Base-by-base conservation (phyloP, 441 rosid genomes). In the Raphanus hybrid region DNA sequence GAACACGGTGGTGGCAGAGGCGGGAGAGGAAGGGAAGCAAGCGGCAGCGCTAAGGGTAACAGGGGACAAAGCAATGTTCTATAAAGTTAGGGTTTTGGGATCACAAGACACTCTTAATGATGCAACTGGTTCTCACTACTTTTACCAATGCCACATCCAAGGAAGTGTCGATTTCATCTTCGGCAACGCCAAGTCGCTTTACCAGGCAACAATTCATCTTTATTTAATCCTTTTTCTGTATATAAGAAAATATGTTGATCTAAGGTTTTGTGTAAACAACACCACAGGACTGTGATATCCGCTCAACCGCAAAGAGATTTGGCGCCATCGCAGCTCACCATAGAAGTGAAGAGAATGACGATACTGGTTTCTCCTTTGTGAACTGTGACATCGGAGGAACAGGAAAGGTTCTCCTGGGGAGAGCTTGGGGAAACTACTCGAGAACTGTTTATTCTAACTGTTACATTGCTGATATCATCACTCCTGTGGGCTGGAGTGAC, bases 361-460 rank as follows among this genome's bases (percentile, higher is more conserved):
- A 88, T 39, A 86, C 99, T 0, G 98, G 99, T 3, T 95, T 90
- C 71, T 91, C 98, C 3, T 93, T 95, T 75, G 92, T 89, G 2
- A 86, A 89, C 63, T 93, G 99, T 66, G 74, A 68, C 1, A 86
- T 93, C 66, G 81, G 84, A 4, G 98, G 99, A 72, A 88, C 95
- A 1, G 99, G 99, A 9, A 86, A 78, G 73, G 78, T 93, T 73
- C 84, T 78, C 18, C 59, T 95, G 52, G 98, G 99, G 75, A 87
- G 98, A 84, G 97, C 99, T 71, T 95, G 98, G 97, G 99, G 99
- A 37, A 82, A 86, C 76, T 88, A 88, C 65, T 91, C 98, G 3
- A 91, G 94, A 81, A 79, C 70, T 2, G 82, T 95, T 26, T 95
- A 91, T 78, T 88, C 98, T 1, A 80, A 93, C 83, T 90, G 97